These are phyloP conservation scores for Tylopilus balloui DNA, from an alignment of 768 basidiomycete species.

Conservation along the genomic window DNA sequence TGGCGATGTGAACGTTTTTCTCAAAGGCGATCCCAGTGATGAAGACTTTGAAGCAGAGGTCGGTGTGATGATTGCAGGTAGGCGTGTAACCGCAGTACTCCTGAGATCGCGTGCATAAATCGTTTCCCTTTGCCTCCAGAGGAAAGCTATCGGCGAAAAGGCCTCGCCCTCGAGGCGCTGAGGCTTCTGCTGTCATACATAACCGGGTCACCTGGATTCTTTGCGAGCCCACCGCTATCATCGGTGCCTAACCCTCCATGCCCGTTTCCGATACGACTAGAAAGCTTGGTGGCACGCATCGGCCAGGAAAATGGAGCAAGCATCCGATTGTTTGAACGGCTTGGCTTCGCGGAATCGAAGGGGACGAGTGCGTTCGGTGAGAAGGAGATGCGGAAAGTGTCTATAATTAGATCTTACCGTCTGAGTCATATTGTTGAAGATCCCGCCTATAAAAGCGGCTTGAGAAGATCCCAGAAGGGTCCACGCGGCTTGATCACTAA, in stretches of 20 bases:
- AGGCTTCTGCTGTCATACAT: constrained; percentile 67
- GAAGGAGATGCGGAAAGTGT: constrained; percentile 62
- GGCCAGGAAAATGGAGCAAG: constrained; percentile 65
- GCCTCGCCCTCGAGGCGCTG: constrained; percentile 59
- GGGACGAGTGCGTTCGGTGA: constrained; percentile 73
- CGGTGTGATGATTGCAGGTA: constrained; percentile 92
- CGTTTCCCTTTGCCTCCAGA: constrained; percentile 40
- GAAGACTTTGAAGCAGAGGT: constrained; percentile 68
- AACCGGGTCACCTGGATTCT: constrained; percentile 38
- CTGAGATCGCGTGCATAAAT: neutral
- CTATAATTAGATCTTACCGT: constrained; percentile 12
- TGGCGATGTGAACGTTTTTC: constrained; percentile 90
- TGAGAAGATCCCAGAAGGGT: neutral
- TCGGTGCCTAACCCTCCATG: constrained; percentile 27
- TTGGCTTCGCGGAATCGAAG: constrained; percentile 72
- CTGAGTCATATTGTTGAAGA: constrained; percentile 12
- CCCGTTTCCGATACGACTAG: constrained; percentile 42
- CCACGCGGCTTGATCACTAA: constrained; percentile 10
- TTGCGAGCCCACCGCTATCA: constrained; percentile 12
- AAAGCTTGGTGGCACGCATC: constrained; percentile 64
- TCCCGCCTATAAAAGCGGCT: constrained; percentile 6
- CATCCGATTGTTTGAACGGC: constrained; percentile 64
- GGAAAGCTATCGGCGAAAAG: constrained; percentile 59
- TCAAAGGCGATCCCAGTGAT: constrained; percentile 49
- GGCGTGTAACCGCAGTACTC: too few species aligned